Evolutionary conservation across 352 stramenopile genomes (phyloP), one percentile per base, ranked within the genome.

Genomic region (Globisporangium barbulae): DNA sequence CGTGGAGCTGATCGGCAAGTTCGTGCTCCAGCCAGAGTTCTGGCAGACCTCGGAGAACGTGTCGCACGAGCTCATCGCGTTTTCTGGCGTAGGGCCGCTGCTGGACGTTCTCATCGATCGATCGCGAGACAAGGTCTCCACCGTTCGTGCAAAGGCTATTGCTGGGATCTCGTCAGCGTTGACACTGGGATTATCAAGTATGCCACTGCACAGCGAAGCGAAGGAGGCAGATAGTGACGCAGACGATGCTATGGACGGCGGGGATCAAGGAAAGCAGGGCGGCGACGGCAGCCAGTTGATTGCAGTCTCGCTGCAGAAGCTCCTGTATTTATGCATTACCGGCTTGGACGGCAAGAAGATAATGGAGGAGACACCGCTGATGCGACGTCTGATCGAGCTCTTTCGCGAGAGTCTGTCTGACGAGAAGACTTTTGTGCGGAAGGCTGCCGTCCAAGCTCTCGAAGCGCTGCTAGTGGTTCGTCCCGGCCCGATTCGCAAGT

Each of bases 341-440:
- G 71, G 72, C 59, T 35, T 66, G 10, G 61, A 76, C 28, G 74
- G 76, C 2, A 71, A 70, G 12, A 71, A 58, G 39, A 69, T 45
- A 1, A 63, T 79, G 6, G 63, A 86, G 63, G 76, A 92, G 71
- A 90, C 79, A 0, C 64, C 75, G n/a, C 48, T 94, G 42, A 84
- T 93, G 80, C 72, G 74, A 31, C 75, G 75, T 17, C 70, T 96
- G 21, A 65, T 93, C 44, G 76, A 87, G 35, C 70, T 96, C 12
- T 94, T 93, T 56, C 76, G 84, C 47, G 82, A 91, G 39, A 76
- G 83, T 7, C 62, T 96, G 15, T 58, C 76, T 3, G 88, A 96
- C 59, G 88, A 94, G 8, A 96, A 94, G 59, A 93, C 85, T 3
- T 93, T 87, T 31, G 88, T 96, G 7, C 85, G 88, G 21, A 86